These are phyloP conservation scores for Yamadazyma sp. DNA, from an alignment of 805 yeast genomes.

Conservation along the genomic window DNA sequence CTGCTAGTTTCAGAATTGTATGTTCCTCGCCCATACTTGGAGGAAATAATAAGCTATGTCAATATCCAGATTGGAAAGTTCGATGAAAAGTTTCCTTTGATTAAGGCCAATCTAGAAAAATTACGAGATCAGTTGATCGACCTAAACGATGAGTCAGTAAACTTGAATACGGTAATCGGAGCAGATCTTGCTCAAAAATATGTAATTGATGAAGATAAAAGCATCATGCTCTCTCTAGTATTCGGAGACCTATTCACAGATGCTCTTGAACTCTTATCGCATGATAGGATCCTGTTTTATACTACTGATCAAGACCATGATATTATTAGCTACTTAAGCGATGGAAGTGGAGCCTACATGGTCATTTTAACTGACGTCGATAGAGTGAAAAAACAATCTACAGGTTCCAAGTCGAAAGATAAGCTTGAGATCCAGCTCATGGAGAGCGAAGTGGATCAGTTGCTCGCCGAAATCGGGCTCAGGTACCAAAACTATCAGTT, in stretches of 20 bases:
- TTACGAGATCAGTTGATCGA: not conserved
- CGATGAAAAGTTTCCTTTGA: slow-evolving; percentile 1
- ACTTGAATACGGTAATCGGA: slow-evolving; percentile 6
- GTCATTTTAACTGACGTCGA: not conserved
- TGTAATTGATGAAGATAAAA: slow-evolving; percentile 16
- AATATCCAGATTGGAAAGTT: not conserved
- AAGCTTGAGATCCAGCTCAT: not conserved
- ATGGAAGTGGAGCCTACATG: slow-evolving; percentile 1
- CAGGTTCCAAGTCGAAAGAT: not conserved
- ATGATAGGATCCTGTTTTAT: not conserved
- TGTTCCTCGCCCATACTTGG: not conserved
- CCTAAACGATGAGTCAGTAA: not conserved
- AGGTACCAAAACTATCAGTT: not conserved
- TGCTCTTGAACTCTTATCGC: slow-evolving; percentile 17
- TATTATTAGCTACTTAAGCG: not conserved
- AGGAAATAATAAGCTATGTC: not conserved
- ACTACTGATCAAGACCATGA: not conserved
- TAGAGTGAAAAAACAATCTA: not conserved
- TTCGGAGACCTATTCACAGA: slow-evolving; percentile 20
- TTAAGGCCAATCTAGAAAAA: not conserved
- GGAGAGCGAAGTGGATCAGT: slow-evolving; percentile 3
- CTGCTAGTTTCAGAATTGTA: slow-evolving; percentile 3
- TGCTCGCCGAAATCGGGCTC: not conserved
- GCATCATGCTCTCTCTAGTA: slow-evolving; percentile 18
- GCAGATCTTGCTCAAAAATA: not conserved